Base-by-base conservation (phyloP, 129 eudicot species). In the Flaveria sonorensis region DNA sequence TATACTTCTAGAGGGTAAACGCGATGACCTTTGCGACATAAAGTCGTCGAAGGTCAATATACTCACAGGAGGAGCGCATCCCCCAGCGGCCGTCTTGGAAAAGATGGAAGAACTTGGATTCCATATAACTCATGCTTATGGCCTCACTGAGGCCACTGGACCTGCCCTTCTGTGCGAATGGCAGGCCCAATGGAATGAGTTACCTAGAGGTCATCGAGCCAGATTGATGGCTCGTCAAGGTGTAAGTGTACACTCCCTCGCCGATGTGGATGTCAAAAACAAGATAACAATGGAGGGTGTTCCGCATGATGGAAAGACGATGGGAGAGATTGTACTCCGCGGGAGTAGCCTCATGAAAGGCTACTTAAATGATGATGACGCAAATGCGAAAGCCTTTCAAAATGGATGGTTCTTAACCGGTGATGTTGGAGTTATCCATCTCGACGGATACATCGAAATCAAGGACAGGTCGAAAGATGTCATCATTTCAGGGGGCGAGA, bases 341-440 rank as follows among this genome's bases (percentile, higher is more conserved):
- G 65, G 65, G 23, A 59, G 65, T 59, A 21, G 65, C 65, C 26
- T 59, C 36, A 59, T 59, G 65, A 59, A 59, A 21, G 65, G 65
- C 7, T 59, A 59, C 65, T 23, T 59, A 59, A 59, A 59, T 1
- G 16, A 59, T 4, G 65, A 59, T 11, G 65, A 59, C 6, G 65
- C 23, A 59, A 59, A 59, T 11, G 65, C 65, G 15, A 59, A 59
- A 21, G 65, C 16, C 6, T 59, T 59, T 21, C 65, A 6, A 59
- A 11, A 59, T 11, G 36, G 65, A 20, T 59, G 65, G 65, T 59
- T 59, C 65, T 59, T 59, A 21, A 59, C 65, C 2, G 65, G 65
- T 20, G 65, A 59, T 59, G 36, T 59, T 12, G 65, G 65, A 10
- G 65, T 59, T 59, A 59, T 59, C 32, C 65, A 59, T 21, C 65